Evolutionary conservation across 2,329 filamentous ascomycete genomes (phyloP), one percentile per base, ranked within the genome.

Genomic region (Aspergillus persii): DNA sequence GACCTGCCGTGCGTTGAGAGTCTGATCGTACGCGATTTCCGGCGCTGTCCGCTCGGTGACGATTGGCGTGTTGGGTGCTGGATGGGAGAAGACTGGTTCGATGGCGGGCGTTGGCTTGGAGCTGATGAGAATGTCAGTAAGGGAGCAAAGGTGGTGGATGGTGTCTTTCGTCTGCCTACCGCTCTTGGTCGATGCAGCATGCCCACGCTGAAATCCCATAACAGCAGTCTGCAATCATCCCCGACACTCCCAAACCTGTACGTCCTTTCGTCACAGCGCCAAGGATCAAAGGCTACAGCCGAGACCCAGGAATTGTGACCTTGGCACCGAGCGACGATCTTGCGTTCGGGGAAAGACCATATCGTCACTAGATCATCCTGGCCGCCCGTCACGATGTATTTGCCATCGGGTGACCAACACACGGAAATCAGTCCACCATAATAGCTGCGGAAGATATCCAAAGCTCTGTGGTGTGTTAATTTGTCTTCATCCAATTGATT

Each of bases 151-250:
- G 11, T 50, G 11, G 47, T 47, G 3, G 52, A 7, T n/a, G 53
- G 29, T 33, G n/a, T 23, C 11, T 12, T 53, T 9, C 27, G 41
- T 30, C 46, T 54, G 52, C 89, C 71, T 79, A 92, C 90, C 66
- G 86, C 89, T 77, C 94, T 94, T 23, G 95, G 94, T 61, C 93
- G 85, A 75, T 96, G 91, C 68, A 99, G 82, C 94, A 98, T 98
- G 67, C 92, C 92, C 47, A 96, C 92, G 65, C 89, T 96, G 74
- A 99, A 99, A 79, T 99, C 95, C 95, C 95, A 99, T 11, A 99
- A 80, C 60, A 96, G 86, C 18, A 99, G 80, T 58, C 92, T 84
- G 68, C 93, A 91, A 73, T 99, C 95, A 72, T 98, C 94, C 12
- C 94, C 95, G 0, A 99, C 94, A 69, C 92, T 96, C 31, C 95